Percentiles rank a stretch among this genome's conserved stretches.
phyloP scores from a whole-genome alignment of 306 rosid genomes.

The Quercus bicolor region DNA sequence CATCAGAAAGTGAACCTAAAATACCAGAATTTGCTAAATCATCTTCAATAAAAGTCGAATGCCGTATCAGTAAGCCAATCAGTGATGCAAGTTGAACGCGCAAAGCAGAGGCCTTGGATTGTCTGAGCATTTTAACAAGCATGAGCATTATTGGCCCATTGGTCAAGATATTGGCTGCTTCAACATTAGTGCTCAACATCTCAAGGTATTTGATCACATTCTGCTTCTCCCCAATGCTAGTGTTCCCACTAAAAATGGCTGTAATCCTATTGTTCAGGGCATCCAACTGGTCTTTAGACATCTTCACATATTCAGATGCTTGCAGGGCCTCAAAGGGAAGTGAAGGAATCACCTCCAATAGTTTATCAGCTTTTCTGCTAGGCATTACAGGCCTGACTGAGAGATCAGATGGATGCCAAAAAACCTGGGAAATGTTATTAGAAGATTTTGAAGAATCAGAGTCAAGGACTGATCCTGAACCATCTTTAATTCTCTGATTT shows the following conservation, averaged over 20 bases:
- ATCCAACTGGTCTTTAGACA: slow-evolving; percentile 77
- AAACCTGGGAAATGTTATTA: slow-evolving; percentile 54
- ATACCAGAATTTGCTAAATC: slow-evolving; percentile 85
- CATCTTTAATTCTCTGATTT: slow-evolving; percentile 71
- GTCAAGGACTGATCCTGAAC: slow-evolving; percentile 58
- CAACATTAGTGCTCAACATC: slow-evolving; percentile 82
- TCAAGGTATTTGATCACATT: slow-evolving; percentile 88
- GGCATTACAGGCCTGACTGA: slow-evolving; percentile 99
- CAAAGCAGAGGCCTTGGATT: slow-evolving; percentile 73
- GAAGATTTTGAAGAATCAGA: slow-evolving; percentile 56
- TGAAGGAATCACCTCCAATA: slow-evolving; percentile 57
- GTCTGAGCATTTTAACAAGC: slow-evolving; percentile 84
- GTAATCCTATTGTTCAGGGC: slow-evolving; percentile 52
- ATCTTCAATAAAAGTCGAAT: slow-evolving; percentile 83
- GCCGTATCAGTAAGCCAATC: slow-evolving; percentile 86
- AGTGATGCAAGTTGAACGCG: slow-evolving; percentile 94
- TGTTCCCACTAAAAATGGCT: slow-evolving; percentile 65
- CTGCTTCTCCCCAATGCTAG: slow-evolving; percentile 81
- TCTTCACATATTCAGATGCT: slow-evolving; percentile 76
- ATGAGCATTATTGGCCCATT: slow-evolving; percentile 94
- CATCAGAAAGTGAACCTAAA: slow-evolving; percentile 76
- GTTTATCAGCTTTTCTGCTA: slow-evolving; percentile 80
- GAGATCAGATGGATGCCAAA: slow-evolving; percentile 95
- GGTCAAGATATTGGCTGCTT: slow-evolving; percentile 92
- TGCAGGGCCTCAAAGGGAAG: slow-evolving; percentile 89